phyloP scores from a whole-genome alignment of 1,139 yeast species.

The Geotrichum aggregatum region DNA sequence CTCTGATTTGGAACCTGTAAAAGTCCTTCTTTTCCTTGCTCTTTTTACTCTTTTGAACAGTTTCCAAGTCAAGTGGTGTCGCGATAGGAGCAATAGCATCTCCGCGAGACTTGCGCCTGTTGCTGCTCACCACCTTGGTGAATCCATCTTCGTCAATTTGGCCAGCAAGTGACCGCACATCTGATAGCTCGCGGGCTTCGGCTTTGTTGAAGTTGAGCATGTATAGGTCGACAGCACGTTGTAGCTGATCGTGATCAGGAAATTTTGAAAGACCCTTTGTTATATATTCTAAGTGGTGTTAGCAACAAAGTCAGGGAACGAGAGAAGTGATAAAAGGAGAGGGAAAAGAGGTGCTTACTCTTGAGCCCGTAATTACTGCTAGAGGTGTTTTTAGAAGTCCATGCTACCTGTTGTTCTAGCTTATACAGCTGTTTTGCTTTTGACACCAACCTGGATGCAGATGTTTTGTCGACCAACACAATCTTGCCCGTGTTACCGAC shows the following conservation, averaged over 20 bases:
- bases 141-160: slow-evolving; percentile 87
- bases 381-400: background rate
- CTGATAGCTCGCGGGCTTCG: slow-evolving; percentile 62
- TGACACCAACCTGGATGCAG: slow-evolving; percentile 61
- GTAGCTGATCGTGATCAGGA: slow-evolving; percentile 45
- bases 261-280: slow-evolving; percentile 36
- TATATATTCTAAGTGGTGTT: slow-evolving; percentile 29
- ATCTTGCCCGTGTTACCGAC: slow-evolving; percentile 53
- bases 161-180: slow-evolving; percentile 44
- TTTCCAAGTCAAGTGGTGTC: slow-evolving; percentile 43
- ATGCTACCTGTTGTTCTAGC: slow-evolving; percentile 7
- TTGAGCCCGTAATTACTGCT: slow-evolving; percentile 2
- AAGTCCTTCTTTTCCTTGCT: slow-evolving; percentile 87
- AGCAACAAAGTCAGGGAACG: background rate
- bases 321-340: background rate
- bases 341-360: background rate
- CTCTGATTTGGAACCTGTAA: slow-evolving; percentile 93
- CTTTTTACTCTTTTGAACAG: slow-evolving; percentile 43
- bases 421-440: slow-evolving; percentile 44
- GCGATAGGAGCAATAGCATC: slow-evolving; percentile 37
- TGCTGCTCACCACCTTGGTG: slow-evolving; percentile 81
- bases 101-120: slow-evolving; percentile 59
- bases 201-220: slow-evolving; percentile 66
- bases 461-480: slow-evolving; percentile 69
- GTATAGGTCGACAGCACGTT: slow-evolving; percentile 52